A percentile compares a stretch with the other conserved stretches of the same genome.
Conservation (phyloP, 345 rosid species). For the Lepidium africanum region DNA sequence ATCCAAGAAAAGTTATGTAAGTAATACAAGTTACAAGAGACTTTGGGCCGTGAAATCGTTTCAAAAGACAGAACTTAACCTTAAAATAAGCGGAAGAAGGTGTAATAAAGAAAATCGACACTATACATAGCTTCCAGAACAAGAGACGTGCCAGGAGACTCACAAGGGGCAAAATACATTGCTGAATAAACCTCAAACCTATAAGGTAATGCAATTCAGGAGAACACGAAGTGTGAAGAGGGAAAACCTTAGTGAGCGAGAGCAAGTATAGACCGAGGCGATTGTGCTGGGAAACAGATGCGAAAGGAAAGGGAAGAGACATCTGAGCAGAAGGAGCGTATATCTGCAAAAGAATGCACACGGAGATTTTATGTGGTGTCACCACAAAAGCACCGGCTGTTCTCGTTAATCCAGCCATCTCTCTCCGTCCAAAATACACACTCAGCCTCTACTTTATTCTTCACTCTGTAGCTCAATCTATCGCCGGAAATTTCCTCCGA, state of each 20-base stretch:
- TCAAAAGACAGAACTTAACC: background rate
- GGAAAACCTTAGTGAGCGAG: slow-evolving; percentile 70
- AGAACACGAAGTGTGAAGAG: background rate
- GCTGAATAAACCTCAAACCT: background rate
- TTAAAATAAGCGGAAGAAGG: background rate
- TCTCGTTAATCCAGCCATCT: slow-evolving; percentile 46
- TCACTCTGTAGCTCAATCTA: background rate
- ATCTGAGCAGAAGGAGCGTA: slow-evolving; percentile 69
- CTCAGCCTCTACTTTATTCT: background rate
- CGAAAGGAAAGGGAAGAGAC: slow-evolving; percentile 60
- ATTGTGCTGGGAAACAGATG: slow-evolving; percentile 84
- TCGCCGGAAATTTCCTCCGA: slow-evolving; percentile 18
- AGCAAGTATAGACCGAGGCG: slow-evolving; percentile 73
- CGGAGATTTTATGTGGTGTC: slow-evolving; percentile 88
- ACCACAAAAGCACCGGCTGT: slow-evolving; percentile 42
- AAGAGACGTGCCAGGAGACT: background rate
- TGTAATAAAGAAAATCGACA: background rate
- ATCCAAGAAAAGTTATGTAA: background rate
- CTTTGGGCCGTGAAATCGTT: no score
- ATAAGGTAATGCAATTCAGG: background rate
- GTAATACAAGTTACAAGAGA: background rate
- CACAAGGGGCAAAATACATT: background rate
- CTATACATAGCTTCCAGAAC: background rate
- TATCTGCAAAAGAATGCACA: slow-evolving; percentile 69
- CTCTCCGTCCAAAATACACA: background rate